Base-by-base conservation (phyloP, 1,284 basidiomycete genomes). In the Sanghuangporus weigelae region DNA sequence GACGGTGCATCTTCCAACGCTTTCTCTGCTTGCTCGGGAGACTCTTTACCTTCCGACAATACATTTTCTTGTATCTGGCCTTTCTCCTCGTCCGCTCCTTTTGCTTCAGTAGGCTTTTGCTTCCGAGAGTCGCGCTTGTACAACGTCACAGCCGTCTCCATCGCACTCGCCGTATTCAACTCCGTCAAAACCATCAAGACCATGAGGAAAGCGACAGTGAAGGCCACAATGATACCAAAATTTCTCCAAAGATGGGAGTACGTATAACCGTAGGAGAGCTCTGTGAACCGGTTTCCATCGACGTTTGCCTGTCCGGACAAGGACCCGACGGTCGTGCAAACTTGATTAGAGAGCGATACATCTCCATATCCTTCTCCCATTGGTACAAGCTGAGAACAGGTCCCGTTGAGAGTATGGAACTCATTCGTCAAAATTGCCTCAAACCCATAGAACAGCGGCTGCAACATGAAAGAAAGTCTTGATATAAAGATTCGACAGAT, bases 131-230 rank as follows among this genome's bases (percentile, higher is more conserved):
- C 56, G 26, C 75, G 76, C 67, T 79, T 79, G 73, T 78, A 82
- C 21, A 79, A 70, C 2, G 76, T 71, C 11, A 77, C 71, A 1
- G 77, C 60, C 0, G 72, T 71, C 26, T 78, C 73, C 14, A 67
- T 66, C 0, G 72, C 64, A n/a, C 70, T 66, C 0, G 72, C 62
- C 0, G 76, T 79, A 61, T 80, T 81, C 64, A 75, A 69, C 69
- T 83, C 81, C 14, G 85, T 80, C 63, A 83, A 84, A n/a, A 79
- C 50, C 42, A 87, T 75, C 60, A 86, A 81, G 16, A 77, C 69
- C 4, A 68, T 58, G 53, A 82, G 67, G 71, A 85, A 83, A 23
- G 71, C 77, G 51, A 81, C 64, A 65, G 79, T 76, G 68, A 85
- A 87, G 0, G 75, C 83, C 50, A 84, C 68, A 49, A 83, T 69